Evolutionary conservation across 1,139 yeast genomes (phyloP).

Genomic region (Protomyces inundatus): DNA sequence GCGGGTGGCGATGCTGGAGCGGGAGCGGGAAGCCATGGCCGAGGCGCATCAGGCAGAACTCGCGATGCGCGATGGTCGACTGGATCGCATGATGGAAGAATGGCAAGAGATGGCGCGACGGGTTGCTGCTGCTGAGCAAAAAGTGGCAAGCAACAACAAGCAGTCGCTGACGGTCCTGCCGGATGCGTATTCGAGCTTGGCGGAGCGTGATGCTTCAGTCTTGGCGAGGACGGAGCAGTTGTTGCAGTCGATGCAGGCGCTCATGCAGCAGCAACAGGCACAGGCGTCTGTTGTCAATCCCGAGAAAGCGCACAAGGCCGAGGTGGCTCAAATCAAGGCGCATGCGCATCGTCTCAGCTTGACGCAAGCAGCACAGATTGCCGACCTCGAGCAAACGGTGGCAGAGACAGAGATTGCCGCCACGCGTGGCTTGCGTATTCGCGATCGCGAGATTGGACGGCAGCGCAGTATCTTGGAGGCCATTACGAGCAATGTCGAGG

Average conservation of each 20-base stretch:
- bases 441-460: neutral
- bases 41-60: conserved; percentile 6
- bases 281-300: neutral
- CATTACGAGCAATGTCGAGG: neutral
- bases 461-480: neutral
- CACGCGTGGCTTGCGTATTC: neutral
- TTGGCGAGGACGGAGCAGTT: neutral
- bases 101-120: conserved; percentile 14
- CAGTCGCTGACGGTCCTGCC: neutral
- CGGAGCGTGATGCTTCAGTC: neutral
- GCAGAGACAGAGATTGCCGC: neutral
- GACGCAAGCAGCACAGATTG: neutral
- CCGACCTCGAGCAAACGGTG: neutral
- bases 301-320: neutral
- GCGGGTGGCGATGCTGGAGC: conserved; percentile 8
- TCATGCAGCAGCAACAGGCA: neutral
- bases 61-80: conserved; percentile 2
- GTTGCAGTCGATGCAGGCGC: neutral
- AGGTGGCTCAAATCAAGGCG: neutral
- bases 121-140: neutral
- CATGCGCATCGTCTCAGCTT: neutral
- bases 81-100: conserved; percentile 5
- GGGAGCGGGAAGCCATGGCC: neutral
- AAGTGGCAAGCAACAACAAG: neutral
- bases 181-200: neutral